These are phyloP conservation scores for Globisporangium heterothallicum DNA, from an alignment of 352 stramenopile genomes.

Conservation along the genomic window DNA sequence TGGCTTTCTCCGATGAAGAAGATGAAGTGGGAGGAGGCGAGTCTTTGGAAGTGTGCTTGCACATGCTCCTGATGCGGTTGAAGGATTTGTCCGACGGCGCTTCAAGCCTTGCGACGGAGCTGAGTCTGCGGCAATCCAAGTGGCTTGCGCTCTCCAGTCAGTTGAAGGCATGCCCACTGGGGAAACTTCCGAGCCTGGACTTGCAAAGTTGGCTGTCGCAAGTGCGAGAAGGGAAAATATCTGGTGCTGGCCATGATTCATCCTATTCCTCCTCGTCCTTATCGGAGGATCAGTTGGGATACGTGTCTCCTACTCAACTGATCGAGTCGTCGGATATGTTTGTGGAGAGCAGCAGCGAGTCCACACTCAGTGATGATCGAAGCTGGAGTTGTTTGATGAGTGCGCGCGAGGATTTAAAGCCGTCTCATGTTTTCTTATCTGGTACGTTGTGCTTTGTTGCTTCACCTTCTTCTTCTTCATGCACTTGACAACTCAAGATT, in stretches of 20 bases:
- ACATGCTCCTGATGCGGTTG: slow-evolving; percentile 17
- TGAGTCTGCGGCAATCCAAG: slow-evolving; percentile 45
- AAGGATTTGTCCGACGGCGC: slow-evolving; percentile 17
- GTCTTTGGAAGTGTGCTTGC: slow-evolving; percentile 7
- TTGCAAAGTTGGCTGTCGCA: slow-evolving; percentile 73
- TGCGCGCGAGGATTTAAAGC: slow-evolving; percentile 36
- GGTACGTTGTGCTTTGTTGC: slow-evolving; percentile 10
- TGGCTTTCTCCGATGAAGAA: not conserved
- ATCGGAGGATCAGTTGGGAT: not conserved
- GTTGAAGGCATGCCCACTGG: slow-evolving; percentile 50
- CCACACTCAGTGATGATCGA: not conserved
- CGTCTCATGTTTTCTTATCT: slow-evolving; percentile 29
- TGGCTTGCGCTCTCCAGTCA: slow-evolving; percentile 74
- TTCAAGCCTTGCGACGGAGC: slow-evolving; percentile 16
- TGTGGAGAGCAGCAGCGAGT: slow-evolving; percentile 13
- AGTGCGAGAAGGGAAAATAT: slow-evolving; percentile 75
- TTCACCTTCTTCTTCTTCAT: not conserved
- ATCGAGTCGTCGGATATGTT: slow-evolving; percentile 20
- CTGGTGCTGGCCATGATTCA: slow-evolving; percentile 54
- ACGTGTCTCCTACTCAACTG: slow-evolving; percentile 9
- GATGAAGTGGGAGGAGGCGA: slow-evolving; percentile 3
- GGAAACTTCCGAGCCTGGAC: slow-evolving; percentile 40
- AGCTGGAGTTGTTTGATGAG: slow-evolving; percentile 26
- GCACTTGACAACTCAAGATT: no score
- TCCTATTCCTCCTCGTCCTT: slow-evolving; percentile 18